Evolutionary conservation across 352 stramenopile species (phyloP).

Genomic region (Pilasporangium apinafurcum): DNA sequence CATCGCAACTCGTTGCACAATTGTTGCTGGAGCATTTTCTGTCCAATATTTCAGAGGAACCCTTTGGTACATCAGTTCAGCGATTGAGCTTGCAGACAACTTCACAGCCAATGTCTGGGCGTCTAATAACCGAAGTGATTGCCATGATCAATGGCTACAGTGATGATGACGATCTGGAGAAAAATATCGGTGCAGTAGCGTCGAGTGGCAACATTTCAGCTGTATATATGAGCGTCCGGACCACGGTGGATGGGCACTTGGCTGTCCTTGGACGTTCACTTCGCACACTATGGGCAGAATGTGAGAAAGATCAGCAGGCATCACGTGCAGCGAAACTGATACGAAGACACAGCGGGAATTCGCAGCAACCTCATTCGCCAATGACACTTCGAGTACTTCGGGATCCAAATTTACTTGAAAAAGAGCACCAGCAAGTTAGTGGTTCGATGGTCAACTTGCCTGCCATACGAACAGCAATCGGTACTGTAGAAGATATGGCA

Average conservation of each 20-base stretch:
- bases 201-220: slow-evolving; percentile 3
- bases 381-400: not conserved
- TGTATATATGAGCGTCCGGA: slow-evolving; percentile 1
- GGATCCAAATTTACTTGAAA: too few species aligned
- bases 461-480: slow-evolving; percentile 1
- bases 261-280: slow-evolving; percentile 6
- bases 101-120: not conserved
- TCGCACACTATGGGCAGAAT: too few species aligned
- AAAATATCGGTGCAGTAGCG: slow-evolving; percentile 2
- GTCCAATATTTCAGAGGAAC: not conserved
- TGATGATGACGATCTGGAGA: slow-evolving; percentile 3
- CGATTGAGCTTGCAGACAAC: too few species aligned
- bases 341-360: too few species aligned
- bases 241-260: slow-evolving; percentile 6
- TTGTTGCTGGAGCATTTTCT: slow-evolving; percentile 12
- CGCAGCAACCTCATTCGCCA: not conserved
- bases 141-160: slow-evolving; percentile 1
- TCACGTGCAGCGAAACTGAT: too few species aligned
- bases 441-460: not conserved
- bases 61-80: not conserved
- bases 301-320: too few species aligned
- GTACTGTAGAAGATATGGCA: too few species aligned
- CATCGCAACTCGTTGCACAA: slow-evolving; percentile 8
- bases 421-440: not conserved
- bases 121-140: slow-evolving; percentile 1